Conservation (phyloP, 371 early-diverging fungal genomes). For the Conidiobolus incongruus region DNA sequence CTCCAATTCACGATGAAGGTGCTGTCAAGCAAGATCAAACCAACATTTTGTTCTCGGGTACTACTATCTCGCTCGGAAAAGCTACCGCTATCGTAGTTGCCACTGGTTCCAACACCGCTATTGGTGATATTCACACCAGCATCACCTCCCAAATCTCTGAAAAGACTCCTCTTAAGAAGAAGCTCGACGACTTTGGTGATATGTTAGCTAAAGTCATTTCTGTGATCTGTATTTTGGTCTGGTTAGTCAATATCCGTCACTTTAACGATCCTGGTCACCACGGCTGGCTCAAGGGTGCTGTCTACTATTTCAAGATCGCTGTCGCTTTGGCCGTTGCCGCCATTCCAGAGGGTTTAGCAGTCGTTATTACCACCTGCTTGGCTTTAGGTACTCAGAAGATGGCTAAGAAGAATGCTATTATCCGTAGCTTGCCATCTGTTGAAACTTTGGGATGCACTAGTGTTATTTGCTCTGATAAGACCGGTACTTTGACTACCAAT, state of each 20-base stretch:
- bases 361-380: conserved; percentile 91
- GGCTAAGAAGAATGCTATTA: conserved; percentile 93
- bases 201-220: conserved; percentile 83
- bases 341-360: conserved; percentile 96
- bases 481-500: conserved; percentile 97
- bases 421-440: conserved; percentile 73
- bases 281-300: conserved; percentile 74
- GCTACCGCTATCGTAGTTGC: conserved; percentile 68
- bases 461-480: conserved; percentile 97
- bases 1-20: conserved; percentile 27
- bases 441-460: conserved; percentile 94
- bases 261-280: conserved; percentile 75
- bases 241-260: conserved; percentile 90
- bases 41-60: conserved; percentile 90
- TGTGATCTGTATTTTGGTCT: conserved; percentile 86
- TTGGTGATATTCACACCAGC: conserved; percentile 79
- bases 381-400: conserved; percentile 91
- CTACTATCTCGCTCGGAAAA: conserved; percentile 84
- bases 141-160: conserved; percentile 68
- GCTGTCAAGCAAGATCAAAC: conserved; percentile 88
- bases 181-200: conserved; percentile 93
- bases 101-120: conserved; percentile 73
- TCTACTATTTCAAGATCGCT: conserved; percentile 94
- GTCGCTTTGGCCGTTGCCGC: conserved; percentile 98
- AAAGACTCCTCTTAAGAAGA: conserved; percentile 84